These are phyloP conservation scores for Trichoderma virens DNA, from an alignment of 495 filamentous ascomycete species.

Conservation along the genomic window DNA sequence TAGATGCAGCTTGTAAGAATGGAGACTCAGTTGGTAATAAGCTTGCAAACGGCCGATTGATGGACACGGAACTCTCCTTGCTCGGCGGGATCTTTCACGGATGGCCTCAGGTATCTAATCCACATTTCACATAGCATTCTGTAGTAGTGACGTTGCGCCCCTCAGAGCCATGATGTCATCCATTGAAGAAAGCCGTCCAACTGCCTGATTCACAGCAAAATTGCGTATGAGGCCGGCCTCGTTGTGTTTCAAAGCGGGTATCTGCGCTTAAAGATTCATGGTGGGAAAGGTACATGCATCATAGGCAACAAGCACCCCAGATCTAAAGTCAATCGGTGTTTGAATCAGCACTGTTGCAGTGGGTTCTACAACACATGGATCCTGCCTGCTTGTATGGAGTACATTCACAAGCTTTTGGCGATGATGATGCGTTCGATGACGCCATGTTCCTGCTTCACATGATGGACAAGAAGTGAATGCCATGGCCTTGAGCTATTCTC, in stretches of 20 bases:
- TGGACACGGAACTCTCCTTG: too few species aligned
- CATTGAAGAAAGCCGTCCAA: not conserved
- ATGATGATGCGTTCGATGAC: not conserved
- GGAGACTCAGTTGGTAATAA: too few species aligned
- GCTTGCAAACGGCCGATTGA: too few species aligned
- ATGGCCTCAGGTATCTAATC: too few species aligned
- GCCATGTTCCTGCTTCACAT: conserved; percentile 9
- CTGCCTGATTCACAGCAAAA: not conserved
- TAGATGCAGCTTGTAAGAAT: not conserved
- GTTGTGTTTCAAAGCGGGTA: not conserved
- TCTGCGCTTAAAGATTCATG: not conserved
- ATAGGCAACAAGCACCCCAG: not conserved
- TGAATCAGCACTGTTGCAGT: not conserved
- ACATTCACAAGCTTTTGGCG: not conserved
- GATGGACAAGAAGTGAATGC: not conserved
- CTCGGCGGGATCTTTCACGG: too few species aligned
- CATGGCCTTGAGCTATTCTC: not conserved
- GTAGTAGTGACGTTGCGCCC: not conserved
- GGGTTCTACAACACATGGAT: not conserved
- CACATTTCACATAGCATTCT: too few species aligned
- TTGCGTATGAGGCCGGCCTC: not conserved
- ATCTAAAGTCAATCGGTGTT: not conserved
- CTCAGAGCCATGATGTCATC: not conserved
- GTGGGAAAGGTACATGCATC: not conserved
- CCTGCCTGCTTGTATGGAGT: not conserved